Percentiles rank a stretch among this genome's conserved stretches.
Conservation (phyloP, 1,284 basidiomycete species). For the Coniferiporia weirii region DNA sequence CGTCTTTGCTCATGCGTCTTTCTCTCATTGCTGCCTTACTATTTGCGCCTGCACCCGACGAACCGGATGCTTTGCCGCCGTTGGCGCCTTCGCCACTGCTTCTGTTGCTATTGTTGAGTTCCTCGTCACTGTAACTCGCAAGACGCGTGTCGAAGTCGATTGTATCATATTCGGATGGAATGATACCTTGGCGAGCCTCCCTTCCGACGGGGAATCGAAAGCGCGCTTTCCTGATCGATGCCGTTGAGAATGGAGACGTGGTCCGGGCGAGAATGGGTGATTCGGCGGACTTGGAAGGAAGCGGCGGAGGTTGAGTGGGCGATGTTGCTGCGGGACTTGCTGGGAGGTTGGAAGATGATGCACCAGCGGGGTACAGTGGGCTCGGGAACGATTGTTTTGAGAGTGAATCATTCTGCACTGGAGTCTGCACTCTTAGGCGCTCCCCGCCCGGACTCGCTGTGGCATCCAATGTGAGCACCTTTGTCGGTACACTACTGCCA, state of each 20-base stretch:
- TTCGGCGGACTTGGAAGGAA: neutral
- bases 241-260: constrained; percentile 15
- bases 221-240: constrained; percentile 4
- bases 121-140: constrained; percentile 62
- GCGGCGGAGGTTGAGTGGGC: neutral
- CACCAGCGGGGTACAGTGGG: neutral
- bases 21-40: constrained; percentile 36
- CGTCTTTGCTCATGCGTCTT: constrained; percentile 53
- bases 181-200: constrained; percentile 23
- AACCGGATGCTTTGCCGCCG: constrained; percentile 24
- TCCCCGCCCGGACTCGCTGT: neutral
- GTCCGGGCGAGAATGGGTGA: neutral
- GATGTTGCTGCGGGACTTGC: neutral
- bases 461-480: constrained; percentile 48
- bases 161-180: constrained; percentile 61
- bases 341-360: neutral
- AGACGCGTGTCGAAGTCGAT: constrained; percentile 73
- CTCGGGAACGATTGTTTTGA: neutral
- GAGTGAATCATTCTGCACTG: neutral
- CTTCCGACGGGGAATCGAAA: constrained; percentile 16
- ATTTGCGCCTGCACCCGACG: constrained; percentile 21
- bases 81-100: constrained; percentile 25
- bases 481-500: constrained; percentile 46
- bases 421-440: constrained; percentile 5
- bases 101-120: constrained; percentile 30